Percentiles rank a stretch among this genome's conserved stretches.
Evolutionary conservation across 2,329 filamentous ascomycete genomes (phyloP).

Genomic region (Ceratocystiopsis brevicomis): DNA sequence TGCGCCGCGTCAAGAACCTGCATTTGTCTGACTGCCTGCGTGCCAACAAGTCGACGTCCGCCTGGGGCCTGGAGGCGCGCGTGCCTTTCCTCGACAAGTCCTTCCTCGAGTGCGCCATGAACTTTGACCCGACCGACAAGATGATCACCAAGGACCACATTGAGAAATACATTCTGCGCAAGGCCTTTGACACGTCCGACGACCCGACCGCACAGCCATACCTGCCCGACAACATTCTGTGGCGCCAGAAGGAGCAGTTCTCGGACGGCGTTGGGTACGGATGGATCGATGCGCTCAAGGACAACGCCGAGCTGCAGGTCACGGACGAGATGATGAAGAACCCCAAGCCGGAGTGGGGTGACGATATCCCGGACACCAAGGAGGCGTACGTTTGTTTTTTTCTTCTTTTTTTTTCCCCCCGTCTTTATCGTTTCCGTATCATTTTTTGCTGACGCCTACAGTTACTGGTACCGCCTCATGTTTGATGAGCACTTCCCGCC

Average conservation of each 20-base stretch:
- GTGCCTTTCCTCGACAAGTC: constrained; percentile 96
- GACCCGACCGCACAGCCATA: constrained; percentile 68
- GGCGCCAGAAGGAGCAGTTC: constrained; percentile 99
- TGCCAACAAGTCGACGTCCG: constrained; percentile 97
- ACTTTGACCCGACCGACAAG: constrained; percentile 86
- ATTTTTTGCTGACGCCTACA: constrained; percentile 14
- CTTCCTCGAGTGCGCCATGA: constrained; percentile 87
- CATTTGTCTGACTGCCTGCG: constrained; percentile 91
- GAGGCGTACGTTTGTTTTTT: constrained; percentile 50
- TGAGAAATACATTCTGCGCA: constrained; percentile 95
- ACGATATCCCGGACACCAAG: constrained; percentile 86
- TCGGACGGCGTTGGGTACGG: constrained; percentile 96
- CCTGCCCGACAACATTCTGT: constrained; percentile 89
- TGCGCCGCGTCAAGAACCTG: constrained; percentile 87
- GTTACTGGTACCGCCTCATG: constrained; percentile 95
- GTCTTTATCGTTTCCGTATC: neutral
- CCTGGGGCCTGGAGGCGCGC: constrained; percentile 93
- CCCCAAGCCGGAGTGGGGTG: constrained; percentile 90
- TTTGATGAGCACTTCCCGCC: constrained; percentile 97
- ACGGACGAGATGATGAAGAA: constrained; percentile 98
- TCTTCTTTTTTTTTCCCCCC: neutral
- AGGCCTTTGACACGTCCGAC: constrained; percentile 86
- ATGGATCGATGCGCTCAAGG: constrained; percentile 96
- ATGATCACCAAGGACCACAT: constrained; percentile 80
- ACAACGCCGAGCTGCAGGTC: constrained; percentile 73